Conservation (phyloP, 2,329 filamentous ascomycete genomes). For the Escovopsis sp. region DNA sequence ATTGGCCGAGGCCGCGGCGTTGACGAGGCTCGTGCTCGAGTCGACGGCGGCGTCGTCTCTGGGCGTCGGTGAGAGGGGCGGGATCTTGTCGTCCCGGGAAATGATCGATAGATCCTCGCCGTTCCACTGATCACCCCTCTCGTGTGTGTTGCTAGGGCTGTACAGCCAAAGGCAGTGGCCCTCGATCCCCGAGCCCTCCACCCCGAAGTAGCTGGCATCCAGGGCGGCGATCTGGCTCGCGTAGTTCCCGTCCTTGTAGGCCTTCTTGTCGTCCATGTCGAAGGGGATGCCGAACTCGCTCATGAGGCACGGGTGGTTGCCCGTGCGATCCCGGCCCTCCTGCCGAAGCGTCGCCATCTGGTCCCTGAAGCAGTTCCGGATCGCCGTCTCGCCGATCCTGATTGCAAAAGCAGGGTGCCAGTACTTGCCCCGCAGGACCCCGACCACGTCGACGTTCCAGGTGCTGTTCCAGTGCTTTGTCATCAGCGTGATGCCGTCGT, state of each 20-base stretch:
- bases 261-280: constrained; percentile 94
- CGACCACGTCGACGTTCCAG: constrained; percentile 95
- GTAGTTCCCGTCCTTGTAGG: constrained; percentile 92
- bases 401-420: constrained; percentile 80
- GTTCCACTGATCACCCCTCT: constrained; percentile 91
- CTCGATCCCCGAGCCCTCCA: constrained; percentile 71
- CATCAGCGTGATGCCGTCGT: constrained; percentile 91
- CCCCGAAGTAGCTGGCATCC: constrained; percentile 88
- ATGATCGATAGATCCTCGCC: constrained; percentile 90
- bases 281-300: constrained; percentile 97
- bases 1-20: constrained; percentile 15
- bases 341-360: constrained; percentile 71
- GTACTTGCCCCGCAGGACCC: constrained; percentile 79
- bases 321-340: constrained; percentile 80
- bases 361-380: constrained; percentile 82
- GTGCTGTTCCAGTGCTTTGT: constrained; percentile 97
- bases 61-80: constrained; percentile 38
- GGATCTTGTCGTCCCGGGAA: constrained; percentile 62
- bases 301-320: constrained; percentile 75
- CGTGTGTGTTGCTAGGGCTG: constrained; percentile 66
- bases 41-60: constrained; percentile 23
- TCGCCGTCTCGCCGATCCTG: constrained; percentile 83
- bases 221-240: constrained; percentile 82
- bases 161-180: constrained; percentile 90
- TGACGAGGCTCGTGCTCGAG: constrained; percentile 29